Evolutionary conservation across 2,329 filamentous ascomycete species (phyloP), one percentile per base, ranked within the genome.

Genomic region (Rugonectria rugulosa): DNA sequence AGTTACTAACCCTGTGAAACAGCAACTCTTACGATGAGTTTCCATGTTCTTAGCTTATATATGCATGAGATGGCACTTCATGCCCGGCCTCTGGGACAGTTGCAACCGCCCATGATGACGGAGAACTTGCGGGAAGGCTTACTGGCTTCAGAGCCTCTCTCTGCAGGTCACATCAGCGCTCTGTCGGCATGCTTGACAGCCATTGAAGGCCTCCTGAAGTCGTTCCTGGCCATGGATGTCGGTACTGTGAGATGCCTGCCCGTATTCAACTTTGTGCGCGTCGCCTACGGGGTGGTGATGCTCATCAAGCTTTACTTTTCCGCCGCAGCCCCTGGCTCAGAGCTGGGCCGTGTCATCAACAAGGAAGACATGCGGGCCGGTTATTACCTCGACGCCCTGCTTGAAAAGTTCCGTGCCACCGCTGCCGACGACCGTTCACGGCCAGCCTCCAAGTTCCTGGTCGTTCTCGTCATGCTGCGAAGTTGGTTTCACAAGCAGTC

Each of bases 31-130:
- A 75, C 77, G 15, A 81, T 92, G 61, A 83, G 83, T 57, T 86
- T 90, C 61, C 78, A 87, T 60, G 81, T 88, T 2, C 70, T 91
- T 29, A 88, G 81, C 58, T 76, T 93, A 3, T 92, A 90, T 68
- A 87, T 92, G 77, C 88, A 93, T 69, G 90, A 93, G 71, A 84
- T 90, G 49, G 86, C 84, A 3, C 83, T 93, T 60, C 87, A 91
- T 60, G 78, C 83, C 8, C 85, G 89, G 51, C 78, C 77, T 17
- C 77, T 85, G 8, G 86, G 90, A 47, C 81, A 84, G 59, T 77
- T 83, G 64, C 74, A 67, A 56, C 76, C 76, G 17, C 77, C 77
- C 7, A 77, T 77, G 65, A 78, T 75, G 67, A 73, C 77, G n/a
- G 76, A 78, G 8, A 71, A 75, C 40, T 67, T 81, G 24, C 73